Evolutionary conservation across 257 asterid species (phyloP).

Genomic region (Solanum chilense): DNA sequence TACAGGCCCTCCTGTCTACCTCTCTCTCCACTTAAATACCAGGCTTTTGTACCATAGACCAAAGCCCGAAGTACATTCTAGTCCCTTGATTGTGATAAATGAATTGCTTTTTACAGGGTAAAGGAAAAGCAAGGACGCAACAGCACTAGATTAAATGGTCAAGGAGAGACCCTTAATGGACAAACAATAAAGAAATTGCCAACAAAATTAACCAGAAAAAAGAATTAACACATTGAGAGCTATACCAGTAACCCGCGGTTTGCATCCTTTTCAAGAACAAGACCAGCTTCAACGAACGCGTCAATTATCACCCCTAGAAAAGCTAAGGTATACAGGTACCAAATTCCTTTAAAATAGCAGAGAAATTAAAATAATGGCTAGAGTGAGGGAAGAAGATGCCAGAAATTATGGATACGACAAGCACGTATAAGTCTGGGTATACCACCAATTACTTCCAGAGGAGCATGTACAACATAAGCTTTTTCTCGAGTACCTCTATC

Average conservation of each 20-base stretch:
- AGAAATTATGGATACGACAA: slow-evolving; percentile 62
- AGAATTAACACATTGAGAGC: not conserved
- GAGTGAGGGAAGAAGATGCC: not conserved
- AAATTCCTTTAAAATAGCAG: not conserved
- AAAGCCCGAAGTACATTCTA: not conserved
- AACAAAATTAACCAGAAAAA: not conserved
- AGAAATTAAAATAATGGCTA: not conserved
- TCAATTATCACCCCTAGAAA: slow-evolving; percentile 68
- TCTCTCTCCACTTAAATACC: not conserved
- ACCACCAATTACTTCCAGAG: slow-evolving; percentile 73
- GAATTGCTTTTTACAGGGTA: not conserved
- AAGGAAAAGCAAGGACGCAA: not conserved
- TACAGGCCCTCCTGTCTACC: not conserved
- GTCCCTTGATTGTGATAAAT: not conserved
- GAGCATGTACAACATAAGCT: slow-evolving; percentile 75
- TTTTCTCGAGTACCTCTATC: slow-evolving; percentile 43
- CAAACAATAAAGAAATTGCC: not conserved
- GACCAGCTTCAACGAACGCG: slow-evolving; percentile 83
- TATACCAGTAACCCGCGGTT: slow-evolving; percentile 57
- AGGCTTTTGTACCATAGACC: not conserved
- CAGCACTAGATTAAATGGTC: not conserved
- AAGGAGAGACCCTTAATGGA: not conserved
- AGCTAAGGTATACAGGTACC: slow-evolving; percentile 27
- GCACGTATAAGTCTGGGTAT: slow-evolving; percentile 70
- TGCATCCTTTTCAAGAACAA: slow-evolving; percentile 55